Base-by-base conservation (phyloP, 345 rosid genomes). In the Isatis tinctoria region DNA sequence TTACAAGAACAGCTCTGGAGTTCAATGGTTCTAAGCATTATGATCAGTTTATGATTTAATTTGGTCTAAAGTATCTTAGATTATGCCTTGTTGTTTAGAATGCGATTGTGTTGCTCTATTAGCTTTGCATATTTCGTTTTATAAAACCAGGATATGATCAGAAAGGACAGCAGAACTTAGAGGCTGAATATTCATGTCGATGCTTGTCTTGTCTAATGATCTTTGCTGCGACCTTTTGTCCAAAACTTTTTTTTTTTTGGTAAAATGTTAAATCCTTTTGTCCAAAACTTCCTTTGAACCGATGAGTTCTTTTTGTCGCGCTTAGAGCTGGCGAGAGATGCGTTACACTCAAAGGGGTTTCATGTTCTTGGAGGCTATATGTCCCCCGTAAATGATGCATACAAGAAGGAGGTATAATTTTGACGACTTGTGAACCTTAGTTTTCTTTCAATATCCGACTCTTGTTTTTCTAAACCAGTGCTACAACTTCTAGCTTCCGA, bases 351-450 rank as follows among this genome's bases (percentile, higher is more conserved):
- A 4, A 80, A 84, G 63, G 94, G 93, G 24, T 87, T 72, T 76
- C 80, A 60, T 84, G 97, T 92, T 74, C 82, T 92, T 80, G 97
- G 92, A 56, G 97, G 89, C 69, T 95, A 92, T 47, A 84, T 95
- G 93, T 95, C 98, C 20, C 96, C 99, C 51, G 98, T 86, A n/a
- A 86, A 82, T 78, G 91, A 95, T 80, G 91, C 90, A 12, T 95
- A 90, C 85, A 80, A 85, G 72, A 96, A 96, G 74, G 70, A 65
- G 90, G 97, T 92, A 73, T 76, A 63, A 1, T 28, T 67, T 16
- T 26, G 17, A 10, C 32, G 26, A 2, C 58, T 24, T 59, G 44
- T 37, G 28, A 37, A 49, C 5, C 18, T n/a, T 16, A 54, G 58
- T 54, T 72, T 14, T 61, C 24, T 16, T 52, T 30, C 27, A 20